Conservation (phyloP, 352 stramenopile species). For the Globisporangium acanthophoron region DNA sequence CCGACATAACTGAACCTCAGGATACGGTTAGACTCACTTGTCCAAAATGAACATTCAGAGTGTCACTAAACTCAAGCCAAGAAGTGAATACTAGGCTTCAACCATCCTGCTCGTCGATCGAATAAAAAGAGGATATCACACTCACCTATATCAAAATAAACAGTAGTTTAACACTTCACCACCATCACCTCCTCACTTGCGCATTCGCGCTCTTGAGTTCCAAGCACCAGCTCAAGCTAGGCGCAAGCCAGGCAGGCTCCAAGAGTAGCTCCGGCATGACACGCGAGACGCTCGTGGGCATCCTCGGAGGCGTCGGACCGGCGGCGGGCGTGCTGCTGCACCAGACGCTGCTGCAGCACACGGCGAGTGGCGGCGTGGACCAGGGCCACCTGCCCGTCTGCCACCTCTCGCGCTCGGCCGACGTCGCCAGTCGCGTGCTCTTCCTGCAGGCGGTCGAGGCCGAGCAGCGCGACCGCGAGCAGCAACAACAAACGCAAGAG, state of each 20-base stretch:
- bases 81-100: too few relatives aligned
- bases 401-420: conserved; percentile 38
- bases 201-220: too few relatives aligned
- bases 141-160: too few relatives aligned
- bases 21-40: background rate
- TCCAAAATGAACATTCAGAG: background rate
- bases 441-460: conserved; percentile 20
- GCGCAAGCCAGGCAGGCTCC: too few relatives aligned
- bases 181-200: too few relatives aligned
- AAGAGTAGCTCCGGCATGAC: background rate
- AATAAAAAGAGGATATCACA: too few relatives aligned
- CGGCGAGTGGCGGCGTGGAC: conserved; percentile 35
- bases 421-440: conserved; percentile 30
- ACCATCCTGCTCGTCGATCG: too few relatives aligned
- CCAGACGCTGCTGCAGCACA: conserved; percentile 45
- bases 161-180: too few relatives aligned
- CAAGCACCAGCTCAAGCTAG: too few relatives aligned
- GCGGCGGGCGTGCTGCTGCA: conserved; percentile 48
- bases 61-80: too few relatives aligned
- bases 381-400: conserved; percentile 43
- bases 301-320: conserved; percentile 40
- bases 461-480: background rate
- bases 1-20: background rate
- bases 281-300: conserved; percentile 26
- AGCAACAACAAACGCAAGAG: conserved; percentile 1